Percentiles rank a stretch among this genome's conserved stretches.
Evolutionary conservation across 148 eudicot genomes (phyloP).

Genomic region (Persicaria maculosa): DNA sequence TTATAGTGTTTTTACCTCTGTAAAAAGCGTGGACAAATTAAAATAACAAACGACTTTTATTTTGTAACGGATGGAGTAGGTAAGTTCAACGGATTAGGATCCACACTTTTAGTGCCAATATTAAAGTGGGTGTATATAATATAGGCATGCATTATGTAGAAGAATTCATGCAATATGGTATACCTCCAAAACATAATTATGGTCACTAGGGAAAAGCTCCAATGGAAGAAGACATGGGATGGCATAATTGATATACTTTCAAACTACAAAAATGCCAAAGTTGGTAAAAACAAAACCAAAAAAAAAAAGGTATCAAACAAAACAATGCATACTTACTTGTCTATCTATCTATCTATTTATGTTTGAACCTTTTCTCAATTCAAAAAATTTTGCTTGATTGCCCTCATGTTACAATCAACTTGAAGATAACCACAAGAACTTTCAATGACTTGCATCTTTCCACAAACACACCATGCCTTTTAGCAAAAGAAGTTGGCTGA

Average conservation of each 20-base stretch:
- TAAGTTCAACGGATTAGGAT: too few relatives aligned
- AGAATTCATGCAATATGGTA: not conserved
- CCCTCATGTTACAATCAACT: not conserved
- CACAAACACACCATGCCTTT: not conserved
- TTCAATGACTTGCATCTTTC: conserved; percentile 7
- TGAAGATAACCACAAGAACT: conserved; percentile 7
- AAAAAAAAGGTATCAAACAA: not conserved
- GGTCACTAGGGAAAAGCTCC: not conserved
- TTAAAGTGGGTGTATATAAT: not conserved
- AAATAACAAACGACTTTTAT: too few relatives aligned
- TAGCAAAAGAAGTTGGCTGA: not conserved
- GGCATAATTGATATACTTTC: not conserved
- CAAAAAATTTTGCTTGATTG: not conserved
- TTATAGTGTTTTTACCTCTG: too few relatives aligned
- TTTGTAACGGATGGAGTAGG: too few relatives aligned
- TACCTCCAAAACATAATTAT: not conserved
- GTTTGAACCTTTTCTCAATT: not conserved
- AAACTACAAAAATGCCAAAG: not conserved
- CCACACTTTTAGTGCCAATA: not conserved
- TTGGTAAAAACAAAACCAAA: not conserved
- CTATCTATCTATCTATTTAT: not conserved
- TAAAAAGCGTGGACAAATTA: too few relatives aligned
- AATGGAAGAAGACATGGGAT: not conserved
- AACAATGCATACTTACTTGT: not conserved
- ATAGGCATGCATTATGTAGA: not conserved